Conservation (phyloP, 2,329 filamentous ascomycete species). For the Fusarium nurragi region DNA sequence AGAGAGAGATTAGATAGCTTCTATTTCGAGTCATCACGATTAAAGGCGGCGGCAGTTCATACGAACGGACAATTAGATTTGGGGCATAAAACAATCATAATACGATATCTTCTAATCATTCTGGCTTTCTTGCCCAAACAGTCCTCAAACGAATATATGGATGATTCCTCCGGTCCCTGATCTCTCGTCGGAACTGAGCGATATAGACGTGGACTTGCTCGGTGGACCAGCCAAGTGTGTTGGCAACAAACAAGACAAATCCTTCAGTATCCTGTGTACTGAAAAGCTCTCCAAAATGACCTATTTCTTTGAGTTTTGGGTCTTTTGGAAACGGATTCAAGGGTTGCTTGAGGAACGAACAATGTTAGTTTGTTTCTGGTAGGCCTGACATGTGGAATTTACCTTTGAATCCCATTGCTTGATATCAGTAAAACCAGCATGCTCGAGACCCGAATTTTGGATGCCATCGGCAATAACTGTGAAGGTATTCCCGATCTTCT, state of each 20-base stretch:
- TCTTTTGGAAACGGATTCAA: slow-evolving; percentile 33
- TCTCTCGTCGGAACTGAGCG: slow-evolving; percentile 23
- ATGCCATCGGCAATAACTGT: slow-evolving; percentile 28
- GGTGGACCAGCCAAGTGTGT: slow-evolving; percentile 20
- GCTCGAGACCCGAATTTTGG: slow-evolving; percentile 15
- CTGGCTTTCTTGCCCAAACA: slow-evolving; percentile 20
- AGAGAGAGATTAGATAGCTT: neutral
- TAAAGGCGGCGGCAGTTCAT: neutral
- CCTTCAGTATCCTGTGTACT: slow-evolving; percentile 34
- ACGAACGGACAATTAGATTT: neutral
- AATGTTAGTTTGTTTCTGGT: neutral
- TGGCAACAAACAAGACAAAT: slow-evolving; percentile 28
- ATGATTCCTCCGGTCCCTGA: slow-evolving; percentile 19
- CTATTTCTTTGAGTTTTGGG: slow-evolving; percentile 29
- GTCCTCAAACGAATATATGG: slow-evolving; percentile 15
- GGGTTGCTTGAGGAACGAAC: neutral
- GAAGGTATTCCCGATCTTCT: slow-evolving; percentile 29
- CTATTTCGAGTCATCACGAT: neutral
- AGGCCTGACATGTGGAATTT: rapidly evolving
- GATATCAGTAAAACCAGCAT: slow-evolving; percentile 27
- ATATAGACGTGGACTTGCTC: slow-evolving; percentile 30
- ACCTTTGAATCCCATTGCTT: slow-evolving; percentile 33
- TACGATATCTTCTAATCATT: neutral
- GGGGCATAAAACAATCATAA: neutral
- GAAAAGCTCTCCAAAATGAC: slow-evolving; percentile 32